These are phyloP conservation scores for Gossypium lobatum DNA, from an alignment of 441 rosid genomes.

Conservation along the genomic window DNA sequence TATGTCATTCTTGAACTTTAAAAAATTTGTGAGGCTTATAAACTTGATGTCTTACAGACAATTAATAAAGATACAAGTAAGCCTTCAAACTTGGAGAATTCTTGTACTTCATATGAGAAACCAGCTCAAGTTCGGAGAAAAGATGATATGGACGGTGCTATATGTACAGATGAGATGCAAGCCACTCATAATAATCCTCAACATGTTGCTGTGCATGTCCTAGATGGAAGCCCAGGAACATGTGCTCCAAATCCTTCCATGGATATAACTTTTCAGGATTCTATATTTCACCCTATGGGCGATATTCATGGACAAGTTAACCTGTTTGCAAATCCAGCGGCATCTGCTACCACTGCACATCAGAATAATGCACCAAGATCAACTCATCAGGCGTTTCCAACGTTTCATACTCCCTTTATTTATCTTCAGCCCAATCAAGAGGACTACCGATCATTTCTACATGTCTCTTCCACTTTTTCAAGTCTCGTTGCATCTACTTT, in stretches of 20 bases:
- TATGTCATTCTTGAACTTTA: conserved; percentile 25
- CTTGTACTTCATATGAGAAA: conserved; percentile 30
- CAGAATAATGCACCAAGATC: conserved; percentile 35
- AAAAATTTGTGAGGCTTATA: conserved; percentile 32
- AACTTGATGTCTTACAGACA: conserved; percentile 34
- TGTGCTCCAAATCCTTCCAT: conserved; percentile 39
- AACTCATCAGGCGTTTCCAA: conserved; percentile 46
- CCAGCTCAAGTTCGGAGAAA: conserved; percentile 30
- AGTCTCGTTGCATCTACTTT: conserved; percentile 72
- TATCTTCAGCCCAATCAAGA: conserved; percentile 47
- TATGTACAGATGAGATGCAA: conserved; percentile 39
- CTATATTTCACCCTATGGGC: conserved; percentile 45
- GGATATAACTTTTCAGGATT: conserved; percentile 45
- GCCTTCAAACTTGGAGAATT: conserved; percentile 35
- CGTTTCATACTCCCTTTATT: conserved; percentile 44
- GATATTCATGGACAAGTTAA: conserved; percentile 39
- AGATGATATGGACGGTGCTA: conserved; percentile 23
- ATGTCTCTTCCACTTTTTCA: conserved; percentile 71
- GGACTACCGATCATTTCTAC: conserved; percentile 68
- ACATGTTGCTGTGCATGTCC: conserved; percentile 55
- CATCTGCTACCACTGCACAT: conserved; percentile 50
- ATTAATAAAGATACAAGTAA: conserved; percentile 42
- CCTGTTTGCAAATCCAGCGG: conserved; percentile 43
- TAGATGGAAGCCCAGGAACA: conserved; percentile 50
- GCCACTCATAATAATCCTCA: conserved; percentile 55